A percentile compares a stretch with the other conserved stretches of the same genome.
phyloP scores from a whole-genome alignment of 768 basidiomycete species.

The Leccinum disarticulatum region DNA sequence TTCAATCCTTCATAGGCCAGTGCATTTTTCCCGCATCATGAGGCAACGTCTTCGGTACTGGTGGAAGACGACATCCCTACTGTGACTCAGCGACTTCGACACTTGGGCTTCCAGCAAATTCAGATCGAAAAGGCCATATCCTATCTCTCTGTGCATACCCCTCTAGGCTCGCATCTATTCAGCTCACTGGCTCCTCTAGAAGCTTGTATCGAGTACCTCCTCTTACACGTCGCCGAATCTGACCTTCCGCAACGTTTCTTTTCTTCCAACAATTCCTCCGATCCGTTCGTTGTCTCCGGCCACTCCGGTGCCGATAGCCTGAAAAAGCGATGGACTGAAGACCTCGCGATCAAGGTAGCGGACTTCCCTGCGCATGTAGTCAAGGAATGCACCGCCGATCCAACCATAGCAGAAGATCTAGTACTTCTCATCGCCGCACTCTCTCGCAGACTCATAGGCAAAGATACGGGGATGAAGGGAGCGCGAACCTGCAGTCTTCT shows the following conservation, averaged over 20 bases:
- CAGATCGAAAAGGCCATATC: slow-evolving; percentile 54
- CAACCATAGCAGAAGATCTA: slow-evolving; percentile 45
- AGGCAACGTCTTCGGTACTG: slow-evolving; percentile 36
- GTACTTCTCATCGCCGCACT: slow-evolving; percentile 55
- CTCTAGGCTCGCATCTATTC: slow-evolving; percentile 62
- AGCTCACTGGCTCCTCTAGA: slow-evolving; percentile 60
- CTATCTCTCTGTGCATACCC: slow-evolving; percentile 58
- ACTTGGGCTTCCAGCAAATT: slow-evolving; percentile 62
- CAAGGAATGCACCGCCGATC: slow-evolving; percentile 46
- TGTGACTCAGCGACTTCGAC: slow-evolving; percentile 54
- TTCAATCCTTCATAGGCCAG: slow-evolving; percentile 41
- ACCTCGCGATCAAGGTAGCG: slow-evolving; percentile 78
- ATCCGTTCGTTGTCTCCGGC: slow-evolving; percentile 64
- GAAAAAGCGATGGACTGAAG: slow-evolving; percentile 75
- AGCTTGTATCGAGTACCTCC: slow-evolving; percentile 81
- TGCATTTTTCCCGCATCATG: slow-evolving; percentile 46
- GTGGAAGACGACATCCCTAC: slow-evolving; percentile 41
- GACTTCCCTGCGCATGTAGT: slow-evolving; percentile 79
- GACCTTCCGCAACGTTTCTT: slow-evolving; percentile 79
- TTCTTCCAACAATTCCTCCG: slow-evolving; percentile 61
- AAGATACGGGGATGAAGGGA: slow-evolving; percentile 34
- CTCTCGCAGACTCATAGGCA: slow-evolving; percentile 54
- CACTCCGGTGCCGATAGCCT: slow-evolving; percentile 64
- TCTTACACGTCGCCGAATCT: slow-evolving; percentile 82
- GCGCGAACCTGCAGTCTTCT: slow-evolving; percentile 26